Evolutionary conservation across 208 protist species (phyloP).

Genomic region (Herpetomonas tarakana): DNA sequence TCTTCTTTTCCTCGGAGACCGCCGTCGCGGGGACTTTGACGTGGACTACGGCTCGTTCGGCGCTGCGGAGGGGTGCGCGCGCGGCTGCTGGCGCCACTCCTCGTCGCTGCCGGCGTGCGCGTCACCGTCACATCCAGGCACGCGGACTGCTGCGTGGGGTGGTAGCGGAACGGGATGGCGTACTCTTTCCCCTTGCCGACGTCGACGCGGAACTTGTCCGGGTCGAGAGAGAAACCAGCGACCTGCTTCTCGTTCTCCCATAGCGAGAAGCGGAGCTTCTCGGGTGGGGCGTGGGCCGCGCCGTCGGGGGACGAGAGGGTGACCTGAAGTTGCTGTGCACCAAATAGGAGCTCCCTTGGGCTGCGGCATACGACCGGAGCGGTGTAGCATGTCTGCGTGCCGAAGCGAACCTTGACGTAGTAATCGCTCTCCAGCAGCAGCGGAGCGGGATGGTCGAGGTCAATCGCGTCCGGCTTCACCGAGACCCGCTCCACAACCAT

Average conservation of each 20-base stretch:
- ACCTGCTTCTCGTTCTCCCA: constrained; percentile 79
- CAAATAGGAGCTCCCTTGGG: constrained; percentile 49
- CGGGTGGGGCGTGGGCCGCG: constrained; percentile 2
- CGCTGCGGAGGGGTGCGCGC: too few species aligned
- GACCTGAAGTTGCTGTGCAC: constrained; percentile 35
- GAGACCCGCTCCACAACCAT: constrained; percentile 60
- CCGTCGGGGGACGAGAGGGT: constrained; percentile 1
- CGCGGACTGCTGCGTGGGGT: constrained; percentile 61
- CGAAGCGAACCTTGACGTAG: constrained; percentile 67
- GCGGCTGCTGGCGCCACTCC: neutral
- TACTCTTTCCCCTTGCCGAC: constrained; percentile 61
- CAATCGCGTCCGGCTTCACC: constrained; percentile 51
- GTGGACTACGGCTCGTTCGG: too few species aligned
- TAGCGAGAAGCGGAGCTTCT: constrained; percentile 81
- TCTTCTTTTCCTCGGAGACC: too few species aligned
- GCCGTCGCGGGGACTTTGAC: neutral
- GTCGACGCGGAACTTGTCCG: constrained; percentile 54
- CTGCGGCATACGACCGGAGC: constrained; percentile 34
- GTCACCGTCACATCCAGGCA: constrained; percentile 66
- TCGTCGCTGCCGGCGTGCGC: neutral
- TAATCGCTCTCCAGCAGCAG: constrained; percentile 70
- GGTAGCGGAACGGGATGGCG: constrained; percentile 83
- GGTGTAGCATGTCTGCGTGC: constrained; percentile 31
- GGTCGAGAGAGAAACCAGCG: constrained; percentile 75
- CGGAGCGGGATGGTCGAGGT: constrained; percentile 53